A percentile compares a stretch with the other conserved stretches of the same genome.
Conservation (phyloP, 2,329 filamentous ascomycete genomes). For the Curvularia verruculosa region DNA sequence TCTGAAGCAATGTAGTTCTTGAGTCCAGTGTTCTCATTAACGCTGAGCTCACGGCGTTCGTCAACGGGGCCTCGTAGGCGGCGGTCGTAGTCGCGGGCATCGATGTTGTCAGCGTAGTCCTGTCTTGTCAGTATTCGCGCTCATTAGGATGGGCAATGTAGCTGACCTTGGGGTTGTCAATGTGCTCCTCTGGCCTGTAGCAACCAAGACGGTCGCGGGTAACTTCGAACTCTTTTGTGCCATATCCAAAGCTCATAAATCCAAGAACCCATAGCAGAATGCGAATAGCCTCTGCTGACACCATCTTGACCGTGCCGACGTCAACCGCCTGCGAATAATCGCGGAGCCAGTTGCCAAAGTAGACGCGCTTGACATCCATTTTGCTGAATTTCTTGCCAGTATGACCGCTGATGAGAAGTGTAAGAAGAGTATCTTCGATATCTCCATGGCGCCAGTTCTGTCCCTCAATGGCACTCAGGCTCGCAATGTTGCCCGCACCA, state of each 20-base stretch:
- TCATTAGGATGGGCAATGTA: not conserved
- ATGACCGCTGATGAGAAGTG: constrained; percentile 68
- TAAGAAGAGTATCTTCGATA: constrained; percentile 88
- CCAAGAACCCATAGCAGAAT: constrained; percentile 87
- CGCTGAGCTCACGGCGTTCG: constrained; percentile 75
- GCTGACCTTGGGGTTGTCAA: constrained; percentile 69
- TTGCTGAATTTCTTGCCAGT: constrained; percentile 85
- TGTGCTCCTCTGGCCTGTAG: constrained; percentile 75
- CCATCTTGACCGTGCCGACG: constrained; percentile 87
- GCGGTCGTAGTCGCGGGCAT: constrained; percentile 80
- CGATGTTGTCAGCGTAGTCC: constrained; percentile 86
- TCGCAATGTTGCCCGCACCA: constrained; percentile 86
- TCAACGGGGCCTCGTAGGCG: constrained; percentile 83
- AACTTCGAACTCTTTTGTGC: constrained; percentile 84
- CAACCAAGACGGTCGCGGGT: constrained; percentile 78
- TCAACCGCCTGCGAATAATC: constrained; percentile 96
- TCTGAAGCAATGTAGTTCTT: constrained; percentile 98
- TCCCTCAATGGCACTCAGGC: constrained; percentile 79
- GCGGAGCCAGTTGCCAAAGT: constrained; percentile 94
- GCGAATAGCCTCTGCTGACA: constrained; percentile 88
- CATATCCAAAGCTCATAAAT: constrained; percentile 87
- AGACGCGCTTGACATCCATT: constrained; percentile 84
- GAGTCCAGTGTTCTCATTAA: constrained; percentile 70
- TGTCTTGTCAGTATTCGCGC: constrained; percentile 17
- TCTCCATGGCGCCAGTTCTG: constrained; percentile 75